These are phyloP conservation scores for Silene uniflora DNA, from an alignment of 148 eudicot species.

Conservation along the genomic window DNA sequence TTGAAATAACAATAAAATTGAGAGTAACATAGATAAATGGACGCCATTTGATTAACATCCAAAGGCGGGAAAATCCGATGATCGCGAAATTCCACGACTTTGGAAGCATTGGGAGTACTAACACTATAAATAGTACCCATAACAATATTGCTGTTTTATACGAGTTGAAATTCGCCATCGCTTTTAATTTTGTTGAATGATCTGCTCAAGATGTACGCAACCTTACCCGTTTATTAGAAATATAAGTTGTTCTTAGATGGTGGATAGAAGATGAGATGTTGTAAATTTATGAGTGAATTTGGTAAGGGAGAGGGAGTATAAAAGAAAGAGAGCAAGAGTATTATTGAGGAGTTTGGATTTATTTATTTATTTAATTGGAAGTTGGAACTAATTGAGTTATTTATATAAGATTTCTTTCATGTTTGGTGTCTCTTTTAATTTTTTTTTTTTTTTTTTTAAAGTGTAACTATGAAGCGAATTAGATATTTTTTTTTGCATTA, in stretches of 20 bases:
- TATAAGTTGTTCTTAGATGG: too few species aligned
- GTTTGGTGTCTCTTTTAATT: background rate
- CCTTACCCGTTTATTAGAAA: too few species aligned
- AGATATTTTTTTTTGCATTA: background rate
- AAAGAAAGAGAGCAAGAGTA: slow-evolving; percentile 2
- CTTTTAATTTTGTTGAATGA: background rate
- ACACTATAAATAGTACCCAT: background rate
- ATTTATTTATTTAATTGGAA: slow-evolving; percentile 7
- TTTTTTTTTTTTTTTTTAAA: background rate
- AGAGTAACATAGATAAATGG: slow-evolving; percentile 40
- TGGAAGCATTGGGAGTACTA: slow-evolving; percentile 6
- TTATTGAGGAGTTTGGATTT: slow-evolving; percentile 1
- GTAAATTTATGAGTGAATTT: too few species aligned
- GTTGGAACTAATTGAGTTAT: background rate
- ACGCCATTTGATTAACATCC: slow-evolving; percentile 23
- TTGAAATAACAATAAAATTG: slow-evolving; percentile 43
- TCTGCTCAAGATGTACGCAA: too few species aligned
- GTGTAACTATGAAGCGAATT: background rate
- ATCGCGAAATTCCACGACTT: background rate
- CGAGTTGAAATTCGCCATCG: background rate
- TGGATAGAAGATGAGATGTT: too few species aligned
- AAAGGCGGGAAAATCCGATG: slow-evolving; percentile 4
- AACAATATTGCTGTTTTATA: slow-evolving; percentile 4
- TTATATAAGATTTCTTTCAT: background rate
- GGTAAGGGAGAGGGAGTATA: background rate